A percentile compares a stretch with the other conserved stretches of the same genome.
phyloP scores from a whole-genome alignment of 2,329 filamentous ascomycete species.

The Microcyclospora pomicola region DNA sequence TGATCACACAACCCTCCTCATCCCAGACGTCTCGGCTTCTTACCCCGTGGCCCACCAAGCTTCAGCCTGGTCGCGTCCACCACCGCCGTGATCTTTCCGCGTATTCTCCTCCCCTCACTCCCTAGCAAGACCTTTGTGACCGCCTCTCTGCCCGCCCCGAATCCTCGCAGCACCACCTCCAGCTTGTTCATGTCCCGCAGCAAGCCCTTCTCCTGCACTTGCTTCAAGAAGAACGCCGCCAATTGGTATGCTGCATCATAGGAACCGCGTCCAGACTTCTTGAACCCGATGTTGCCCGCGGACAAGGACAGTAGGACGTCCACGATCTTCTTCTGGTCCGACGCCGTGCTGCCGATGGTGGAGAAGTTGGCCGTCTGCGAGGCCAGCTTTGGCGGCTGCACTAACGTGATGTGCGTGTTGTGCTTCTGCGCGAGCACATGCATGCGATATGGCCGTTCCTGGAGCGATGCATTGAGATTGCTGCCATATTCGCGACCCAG shows the following conservation, averaged over 20 bases:
- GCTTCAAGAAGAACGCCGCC: conserved; percentile 65
- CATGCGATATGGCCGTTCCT: conserved; percentile 54
- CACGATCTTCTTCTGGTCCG: conserved; percentile 30
- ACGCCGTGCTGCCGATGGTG: conserved; percentile 29
- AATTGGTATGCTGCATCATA: conserved; percentile 93
- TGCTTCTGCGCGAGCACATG: conserved; percentile 81
- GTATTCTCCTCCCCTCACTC: conserved; percentile 63
- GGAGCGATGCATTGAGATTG: conserved; percentile 5
- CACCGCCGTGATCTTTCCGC: conserved; percentile 62
- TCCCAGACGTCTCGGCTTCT: conserved; percentile 67
- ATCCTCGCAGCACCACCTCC: conserved; percentile 73
- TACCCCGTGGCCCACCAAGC: conserved; percentile 86
- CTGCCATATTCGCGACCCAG: background rate
- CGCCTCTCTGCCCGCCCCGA: conserved; percentile 75
- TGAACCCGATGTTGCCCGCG: conserved; percentile 82
- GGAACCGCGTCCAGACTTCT: conserved; percentile 60
- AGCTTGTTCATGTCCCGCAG: conserved; percentile 60
- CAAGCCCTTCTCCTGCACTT: conserved; percentile 70
- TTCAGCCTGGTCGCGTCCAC: conserved; percentile 82
- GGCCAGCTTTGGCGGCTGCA: conserved; percentile 43
- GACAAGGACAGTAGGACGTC: conserved; percentile 68
- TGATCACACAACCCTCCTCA: conserved; percentile 17
- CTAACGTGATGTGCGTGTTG: conserved; percentile 89
- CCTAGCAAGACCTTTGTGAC: conserved; percentile 81
- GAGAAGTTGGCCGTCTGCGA: conserved; percentile 14